phyloP scores from a whole-genome alignment of 2,329 filamentous ascomycete species.

The Talaromyces atroroseus region DNA sequence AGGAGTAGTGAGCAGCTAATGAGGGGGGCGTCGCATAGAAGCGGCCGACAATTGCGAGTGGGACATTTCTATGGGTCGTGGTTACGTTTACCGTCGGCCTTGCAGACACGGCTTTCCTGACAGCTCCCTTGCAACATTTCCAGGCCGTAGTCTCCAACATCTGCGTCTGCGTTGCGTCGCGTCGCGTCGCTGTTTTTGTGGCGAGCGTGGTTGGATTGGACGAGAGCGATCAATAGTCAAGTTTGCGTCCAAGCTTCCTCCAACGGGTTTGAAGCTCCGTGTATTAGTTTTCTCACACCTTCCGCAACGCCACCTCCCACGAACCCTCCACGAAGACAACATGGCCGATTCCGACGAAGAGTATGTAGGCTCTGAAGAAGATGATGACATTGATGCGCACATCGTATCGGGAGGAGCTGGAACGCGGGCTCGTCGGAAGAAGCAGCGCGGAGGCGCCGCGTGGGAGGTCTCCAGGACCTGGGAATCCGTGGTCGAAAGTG shows the following conservation, averaged over 20 bases:
- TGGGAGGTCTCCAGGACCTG: slow-evolving; percentile 48
- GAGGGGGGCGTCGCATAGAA: slow-evolving; percentile 17
- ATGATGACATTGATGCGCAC: slow-evolving; percentile 34
- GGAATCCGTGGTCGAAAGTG: slow-evolving; percentile 71
- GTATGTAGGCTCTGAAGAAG: slow-evolving; percentile 48
- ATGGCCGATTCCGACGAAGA: slow-evolving; percentile 50
- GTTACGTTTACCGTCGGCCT: slow-evolving; percentile 20
- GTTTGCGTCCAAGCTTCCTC: neutral
- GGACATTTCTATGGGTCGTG: slow-evolving; percentile 25
- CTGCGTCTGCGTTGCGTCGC: neutral
- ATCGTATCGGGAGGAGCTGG: slow-evolving; percentile 25
- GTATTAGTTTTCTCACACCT: neutral
- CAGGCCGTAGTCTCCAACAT: slow-evolving; percentile 27
- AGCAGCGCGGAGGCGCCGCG: slow-evolving; percentile 35
- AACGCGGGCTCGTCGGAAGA: slow-evolving; percentile 32
- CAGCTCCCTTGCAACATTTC: slow-evolving; percentile 26
- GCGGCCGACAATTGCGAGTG: slow-evolving; percentile 18
- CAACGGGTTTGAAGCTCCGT: neutral
- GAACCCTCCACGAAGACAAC: slow-evolving; percentile 2
- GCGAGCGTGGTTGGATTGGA: neutral
- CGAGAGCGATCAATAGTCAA: neutral
- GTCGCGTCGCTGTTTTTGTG: neutral
- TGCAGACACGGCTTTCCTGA: slow-evolving; percentile 1
- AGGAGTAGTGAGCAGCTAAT: slow-evolving; percentile 17
- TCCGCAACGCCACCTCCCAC: neutral